These are phyloP conservation scores for Apium graveolens DNA, from an alignment of 129 eudicot genomes.

Conservation along the genomic window DNA sequence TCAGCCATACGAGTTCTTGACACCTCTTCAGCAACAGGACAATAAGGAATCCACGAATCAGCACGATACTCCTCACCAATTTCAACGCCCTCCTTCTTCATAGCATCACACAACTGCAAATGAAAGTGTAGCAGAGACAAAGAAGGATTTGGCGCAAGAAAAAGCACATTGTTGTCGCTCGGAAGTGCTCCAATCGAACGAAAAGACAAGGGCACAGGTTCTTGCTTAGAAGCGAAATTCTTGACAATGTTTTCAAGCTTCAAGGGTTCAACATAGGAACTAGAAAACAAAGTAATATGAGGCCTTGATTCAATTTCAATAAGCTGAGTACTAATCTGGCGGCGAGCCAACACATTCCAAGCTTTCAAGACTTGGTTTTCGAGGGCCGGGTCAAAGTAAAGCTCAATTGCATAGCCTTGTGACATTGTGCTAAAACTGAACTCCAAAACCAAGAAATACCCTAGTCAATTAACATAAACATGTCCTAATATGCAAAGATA, in stretches of 20 bases:
- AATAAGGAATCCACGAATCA: conserved; percentile 85
- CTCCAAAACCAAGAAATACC: conserved; percentile 4
- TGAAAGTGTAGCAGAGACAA: conserved; percentile 81
- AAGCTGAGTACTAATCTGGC: conserved; percentile 96
- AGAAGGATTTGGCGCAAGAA: conserved; percentile 89
- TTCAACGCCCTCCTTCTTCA: conserved; percentile 88
- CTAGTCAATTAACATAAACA: conserved; percentile 4
- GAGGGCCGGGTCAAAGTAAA: conserved; percentile 94
- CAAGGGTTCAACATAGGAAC: conserved; percentile 57
- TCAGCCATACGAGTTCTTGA: conserved; percentile 77
- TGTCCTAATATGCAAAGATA: not conserved
- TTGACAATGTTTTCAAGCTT: conserved; percentile 69
- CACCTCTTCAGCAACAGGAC: conserved; percentile 90
- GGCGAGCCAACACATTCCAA: conserved; percentile 92
- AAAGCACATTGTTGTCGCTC: conserved; percentile 50
- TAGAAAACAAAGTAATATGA: conserved; percentile 77
- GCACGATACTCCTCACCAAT: conserved; percentile 72
- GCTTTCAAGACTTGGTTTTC: conserved; percentile 95
- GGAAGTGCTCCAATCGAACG: conserved; percentile 84
- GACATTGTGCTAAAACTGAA: conserved; percentile 49
- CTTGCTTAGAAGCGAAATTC: conserved; percentile 64
- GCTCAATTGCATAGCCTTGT: conserved; percentile 91
- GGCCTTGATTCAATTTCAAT: conserved; percentile 97
- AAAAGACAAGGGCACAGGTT: conserved; percentile 64
- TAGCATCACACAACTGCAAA: conserved; percentile 70